Evolutionary conservation across 306 rosid species (phyloP).

Genomic region (Cicer pinnatifidum): DNA sequence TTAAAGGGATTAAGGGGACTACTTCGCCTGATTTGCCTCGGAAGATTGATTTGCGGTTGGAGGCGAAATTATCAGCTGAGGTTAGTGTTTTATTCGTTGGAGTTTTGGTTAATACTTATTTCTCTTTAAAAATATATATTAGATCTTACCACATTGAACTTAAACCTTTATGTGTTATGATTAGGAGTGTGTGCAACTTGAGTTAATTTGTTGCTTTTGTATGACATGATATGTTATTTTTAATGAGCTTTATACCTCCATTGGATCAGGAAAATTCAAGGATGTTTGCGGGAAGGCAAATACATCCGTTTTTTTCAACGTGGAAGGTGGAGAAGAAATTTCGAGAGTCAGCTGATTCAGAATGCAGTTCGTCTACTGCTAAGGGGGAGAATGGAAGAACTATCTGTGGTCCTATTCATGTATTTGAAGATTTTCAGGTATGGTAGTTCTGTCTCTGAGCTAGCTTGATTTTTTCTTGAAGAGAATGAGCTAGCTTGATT

Average conservation of each 20-base stretch:
- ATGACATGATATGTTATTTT: conserved; percentile 24
- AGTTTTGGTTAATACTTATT: background rate
- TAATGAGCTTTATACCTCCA: conserved; percentile 13
- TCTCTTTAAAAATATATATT: background rate
- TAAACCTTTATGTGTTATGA: background rate
- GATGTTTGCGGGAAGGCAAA: conserved; percentile 67
- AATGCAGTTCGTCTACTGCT: conserved; percentile 17
- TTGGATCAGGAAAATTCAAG: conserved; percentile 71
- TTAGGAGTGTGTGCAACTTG: background rate
- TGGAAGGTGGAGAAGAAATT: conserved; percentile 56
- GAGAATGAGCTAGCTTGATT: conserved; percentile 6
- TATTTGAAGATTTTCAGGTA: conserved; percentile 72
- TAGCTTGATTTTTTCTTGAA: background rate
- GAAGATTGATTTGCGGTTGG: conserved; percentile 60
- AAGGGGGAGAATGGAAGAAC: conserved; percentile 44
- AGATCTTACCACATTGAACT: background rate
- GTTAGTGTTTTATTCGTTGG: conserved; percentile 48
- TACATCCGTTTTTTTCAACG: conserved; percentile 75
- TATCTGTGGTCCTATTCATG: conserved; percentile 60
- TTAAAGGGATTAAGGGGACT: conserved; percentile 31
- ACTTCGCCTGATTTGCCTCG: background rate
- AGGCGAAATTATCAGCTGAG: conserved; percentile 74
- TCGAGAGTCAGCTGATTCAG: conserved; percentile 48
- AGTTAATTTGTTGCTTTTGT: background rate
- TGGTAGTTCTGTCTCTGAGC: conserved; percentile 14